Evolutionary conservation across 345 rosid genomes (phyloP), one percentile per base, ranked within the genome.

Genomic region (Kernera saxatilis): DNA sequence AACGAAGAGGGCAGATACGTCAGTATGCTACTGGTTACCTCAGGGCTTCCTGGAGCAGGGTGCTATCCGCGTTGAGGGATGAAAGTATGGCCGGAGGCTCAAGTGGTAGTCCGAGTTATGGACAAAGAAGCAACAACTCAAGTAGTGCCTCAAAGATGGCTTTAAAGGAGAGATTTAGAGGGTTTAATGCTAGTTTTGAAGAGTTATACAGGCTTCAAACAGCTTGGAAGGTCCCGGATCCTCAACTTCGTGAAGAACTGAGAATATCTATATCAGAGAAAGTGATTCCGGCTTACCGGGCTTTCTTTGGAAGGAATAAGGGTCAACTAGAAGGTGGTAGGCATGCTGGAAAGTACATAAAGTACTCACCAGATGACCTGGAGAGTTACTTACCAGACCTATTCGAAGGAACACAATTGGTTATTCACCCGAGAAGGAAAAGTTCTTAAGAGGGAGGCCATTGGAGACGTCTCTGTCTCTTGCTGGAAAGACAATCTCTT

Each of bases 241-340:
- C 91, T 71, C 99, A 91, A 69, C 97, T 94, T 61, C 89, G 97
- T 6, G 99, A 91, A 79, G 99, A 94, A 80, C 83, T 94, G 58
- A 83, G 95, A 40, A 83, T 94, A 77, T 94, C 98, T 39, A 89
- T 94, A 60, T 89, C 97, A 5, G 96, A 89, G 76, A 85, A 87
- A 67, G 95, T 91, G 69, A 64, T 91, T 69, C 93, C 95, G 6
- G 99, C 97, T 21, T 94, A 94, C 35, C 90, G 99, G 21, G 84
- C 96, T 44, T 94, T 94, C 80, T 52, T 79, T 62, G 99, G 96
- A 46, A 84, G 97, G 88, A 91, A 86, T 74, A 84, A 86, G 63
- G 66, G 82, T 79, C 98, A 88, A 67, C 82, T 91, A 14, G 96
- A 94, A 79, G 76, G 88, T 39, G 92, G 95, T 72, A 88, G 87